Evolutionary conservation across 495 filamentous ascomycete species (phyloP), one percentile per base, ranked within the genome.

Genomic region (Penicillium roqueforti): DNA sequence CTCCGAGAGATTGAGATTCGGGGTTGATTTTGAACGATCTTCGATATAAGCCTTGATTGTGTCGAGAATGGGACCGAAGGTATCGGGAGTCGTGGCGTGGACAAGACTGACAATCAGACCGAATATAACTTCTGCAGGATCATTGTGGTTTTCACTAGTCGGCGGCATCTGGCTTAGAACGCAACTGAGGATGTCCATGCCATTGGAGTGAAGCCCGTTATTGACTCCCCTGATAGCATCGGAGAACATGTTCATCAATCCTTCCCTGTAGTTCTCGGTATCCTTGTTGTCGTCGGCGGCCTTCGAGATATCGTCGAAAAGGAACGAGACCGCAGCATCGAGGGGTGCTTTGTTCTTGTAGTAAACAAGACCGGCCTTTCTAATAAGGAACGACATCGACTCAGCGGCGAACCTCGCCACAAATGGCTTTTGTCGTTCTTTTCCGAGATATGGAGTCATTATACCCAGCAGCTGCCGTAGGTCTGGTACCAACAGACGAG

Each of bases 361-460:
- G 50, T 88, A 86, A 0, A 81, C 78, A 25, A 86, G 78, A 2
- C 83, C 89, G 29, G 92, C 88, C 72, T 96, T 97, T 59, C 91
- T 85, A 28, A 97, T 76, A 18, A 99, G 74, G 64, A 97, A 97
- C 53, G 91, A 95, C 76, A 97, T 81, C 9, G 92, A 89, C 71
- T 99, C 93, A 22, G 92, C 93, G 3, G 92, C 87, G 68, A 97
- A 99, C 51, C 89, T 82, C 16, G 86, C 85, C 53, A 96, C 89
- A 69, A 95, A 90, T 0, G 82, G 76, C 56, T 91, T 92, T 61
- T 89, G 88, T 50, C 81, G 80, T 60, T 85, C 80, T 66, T 87
- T 89, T 46, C 93, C 95, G 31, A 99, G 82, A 45, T 97, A 80
- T 6, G 92, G 88, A 9, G 89, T 82, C 75, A 97, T 84, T 34